Percentiles rank a stretch among this genome's conserved stretches.
Conservation (phyloP, 768 basidiomycete species). For the Russula griseocarnosa region DNA sequence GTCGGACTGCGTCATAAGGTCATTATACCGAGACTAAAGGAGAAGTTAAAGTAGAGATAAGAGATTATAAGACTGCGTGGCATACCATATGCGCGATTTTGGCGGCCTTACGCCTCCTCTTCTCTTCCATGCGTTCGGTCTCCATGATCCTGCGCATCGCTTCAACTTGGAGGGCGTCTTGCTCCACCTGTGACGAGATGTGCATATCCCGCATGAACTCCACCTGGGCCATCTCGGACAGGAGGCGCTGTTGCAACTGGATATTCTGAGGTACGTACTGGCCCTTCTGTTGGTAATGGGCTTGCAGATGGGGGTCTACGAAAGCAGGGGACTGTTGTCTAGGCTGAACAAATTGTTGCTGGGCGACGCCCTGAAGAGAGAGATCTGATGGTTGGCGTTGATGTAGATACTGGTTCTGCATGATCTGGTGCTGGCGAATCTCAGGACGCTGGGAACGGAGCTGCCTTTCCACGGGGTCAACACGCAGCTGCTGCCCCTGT, state of each 20-base stretch:
- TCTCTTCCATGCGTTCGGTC: conserved; percentile 85
- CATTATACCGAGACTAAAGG: conserved; percentile 80
- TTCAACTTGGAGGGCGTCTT: conserved; percentile 68
- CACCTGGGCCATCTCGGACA: conserved; percentile 71
- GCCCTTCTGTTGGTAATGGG: conserved; percentile 49
- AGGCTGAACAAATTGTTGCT: conserved; percentile 42
- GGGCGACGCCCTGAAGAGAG: conserved; percentile 46
- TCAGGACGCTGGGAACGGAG: conserved; percentile 28
- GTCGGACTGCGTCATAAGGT: conserved; percentile 95
- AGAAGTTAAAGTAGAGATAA: conserved; percentile 1
- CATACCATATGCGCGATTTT: conserved; percentile 88
- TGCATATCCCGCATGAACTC: conserved; percentile 66
- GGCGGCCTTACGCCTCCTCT: conserved; percentile 69
- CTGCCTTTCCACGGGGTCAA: conserved; percentile 27
- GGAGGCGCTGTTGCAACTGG: conserved; percentile 68
- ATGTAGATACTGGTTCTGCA: conserved; percentile 36
- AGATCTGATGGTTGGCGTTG: conserved; percentile 44
- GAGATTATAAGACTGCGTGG: conserved; percentile 13
- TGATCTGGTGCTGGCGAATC: conserved; percentile 28
- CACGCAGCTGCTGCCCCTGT: conserved; percentile 28
- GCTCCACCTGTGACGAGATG: conserved; percentile 53
- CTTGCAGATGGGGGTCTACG: conserved; percentile 32
- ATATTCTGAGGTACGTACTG: conserved; percentile 58
- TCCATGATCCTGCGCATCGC: conserved; percentile 89
- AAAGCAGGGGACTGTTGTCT: conserved; percentile 41